Evolutionary conservation across 306 rosid species (phyloP), one percentile per base, ranked within the genome.

Genomic region (Quercus aquifolioides): DNA sequence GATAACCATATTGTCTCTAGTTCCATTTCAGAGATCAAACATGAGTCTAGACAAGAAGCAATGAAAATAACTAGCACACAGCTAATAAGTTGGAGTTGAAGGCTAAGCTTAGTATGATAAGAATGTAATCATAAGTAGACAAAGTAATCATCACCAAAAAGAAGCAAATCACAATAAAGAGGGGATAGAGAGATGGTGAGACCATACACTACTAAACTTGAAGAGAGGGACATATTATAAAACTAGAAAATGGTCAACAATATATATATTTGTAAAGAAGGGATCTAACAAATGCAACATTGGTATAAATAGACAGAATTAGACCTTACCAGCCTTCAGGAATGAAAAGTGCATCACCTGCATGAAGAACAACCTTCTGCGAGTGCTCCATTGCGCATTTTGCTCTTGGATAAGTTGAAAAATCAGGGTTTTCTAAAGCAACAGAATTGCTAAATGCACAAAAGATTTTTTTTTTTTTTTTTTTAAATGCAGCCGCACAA

Each of bases 251-350:
- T 33, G 6, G 33, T 30, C 33, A 30, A 30, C 33, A 30, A 33
- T 33, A 33, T 33, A 33, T 33, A 4, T 33, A 33, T 33, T 4
- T 33, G 35, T 4, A 62, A 14, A 12, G 58, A 84, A 74, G 72
- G 71, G 74, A 69, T 76, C 79, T 77, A 76, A 74, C 30, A 75
- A 80, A 78, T 56, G 20, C 13, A 64, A 79, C 41, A 28, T 41
- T 51, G 72, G 46, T 73, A 77, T 78, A 73, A 35, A 52, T 52
- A 19, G 9, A 62, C 28, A 2, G 30, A 78, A 33, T 65, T 33
- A 68, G 79, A 82, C 35, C 93, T 86, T 84, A 93, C 99, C 96
- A 93, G 85, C 99, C 99, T 93, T 91, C 96, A 30, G 99, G 99
- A 84, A 95, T 91, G 84, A 91, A 95, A 81, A 95, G 92, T 73